These are phyloP conservation scores for Fraxinus velutina DNA, from an alignment of 305 asterid genomes.

Conservation along the genomic window DNA sequence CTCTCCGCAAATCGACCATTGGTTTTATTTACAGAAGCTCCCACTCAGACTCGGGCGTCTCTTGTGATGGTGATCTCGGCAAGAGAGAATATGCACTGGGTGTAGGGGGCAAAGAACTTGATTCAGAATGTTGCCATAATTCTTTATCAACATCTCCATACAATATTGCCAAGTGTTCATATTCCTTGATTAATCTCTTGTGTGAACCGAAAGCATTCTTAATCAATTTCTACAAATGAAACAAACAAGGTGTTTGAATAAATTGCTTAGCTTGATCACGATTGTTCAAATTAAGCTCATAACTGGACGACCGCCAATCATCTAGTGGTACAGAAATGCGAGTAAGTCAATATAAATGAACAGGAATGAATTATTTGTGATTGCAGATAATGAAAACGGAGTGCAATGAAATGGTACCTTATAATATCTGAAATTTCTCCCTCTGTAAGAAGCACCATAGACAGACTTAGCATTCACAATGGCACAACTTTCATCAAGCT, in stretches of 20 bases:
- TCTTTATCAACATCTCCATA: constrained; percentile 59
- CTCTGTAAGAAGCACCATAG: constrained; percentile 36
- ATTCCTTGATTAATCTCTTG: constrained; percentile 69
- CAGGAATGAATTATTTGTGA: background rate
- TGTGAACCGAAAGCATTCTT: constrained; percentile 53
- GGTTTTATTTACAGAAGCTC: constrained; percentile 51
- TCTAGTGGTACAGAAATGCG: background rate
- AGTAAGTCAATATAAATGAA: background rate
- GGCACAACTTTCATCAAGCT: constrained; percentile 27
- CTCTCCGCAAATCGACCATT: constrained; percentile 4
- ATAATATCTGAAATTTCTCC: constrained; percentile 50
- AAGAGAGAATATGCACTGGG: constrained; percentile 20
- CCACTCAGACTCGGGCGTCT: constrained; percentile 52
- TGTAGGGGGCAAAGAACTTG: constrained; percentile 22
- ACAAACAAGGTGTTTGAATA: background rate
- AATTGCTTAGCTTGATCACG: background rate
- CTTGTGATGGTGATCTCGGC: constrained; percentile 25
- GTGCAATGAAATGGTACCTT: constrained; percentile 37
- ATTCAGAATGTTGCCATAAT: constrained; percentile 27
- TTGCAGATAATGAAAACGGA: background rate
- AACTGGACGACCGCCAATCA: background rate
- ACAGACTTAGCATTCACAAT: constrained; percentile 22
- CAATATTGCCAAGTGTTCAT: constrained; percentile 54
- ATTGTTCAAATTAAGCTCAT: background rate
- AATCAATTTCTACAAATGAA: constrained; percentile 46